These are phyloP conservation scores for Tolypocladium ovalisporum DNA, from an alignment of 2,329 filamentous ascomycete species.

Conservation along the genomic window DNA sequence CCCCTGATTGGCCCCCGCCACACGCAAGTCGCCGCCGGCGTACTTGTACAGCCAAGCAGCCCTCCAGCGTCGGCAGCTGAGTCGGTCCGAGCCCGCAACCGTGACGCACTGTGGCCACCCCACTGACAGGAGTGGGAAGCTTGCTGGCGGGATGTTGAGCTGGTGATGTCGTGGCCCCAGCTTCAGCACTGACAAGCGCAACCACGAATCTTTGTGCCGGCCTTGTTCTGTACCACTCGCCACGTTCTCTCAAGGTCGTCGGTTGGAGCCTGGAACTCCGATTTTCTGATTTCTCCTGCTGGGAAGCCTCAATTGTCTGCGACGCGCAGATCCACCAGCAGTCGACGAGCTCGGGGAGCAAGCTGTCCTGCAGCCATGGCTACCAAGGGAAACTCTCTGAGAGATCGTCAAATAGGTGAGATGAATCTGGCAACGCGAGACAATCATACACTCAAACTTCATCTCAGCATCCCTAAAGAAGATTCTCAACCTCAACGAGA, in stretches of 20 bases:
- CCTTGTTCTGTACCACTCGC: background rate
- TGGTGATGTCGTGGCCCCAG: constrained; percentile 11
- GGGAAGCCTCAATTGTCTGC: constrained; percentile 1
- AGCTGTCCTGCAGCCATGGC: constrained; percentile 25
- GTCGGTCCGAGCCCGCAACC: constrained; percentile 10
- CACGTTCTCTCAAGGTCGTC: background rate
- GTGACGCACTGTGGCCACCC: constrained; percentile 2
- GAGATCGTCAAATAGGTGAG: constrained; percentile 40
- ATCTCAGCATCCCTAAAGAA: constrained; percentile 76
- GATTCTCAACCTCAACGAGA: constrained; percentile 88
- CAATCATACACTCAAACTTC: background rate
- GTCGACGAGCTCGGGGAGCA: background rate
- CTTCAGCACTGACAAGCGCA: background rate
- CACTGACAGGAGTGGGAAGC: constrained; percentile 2
- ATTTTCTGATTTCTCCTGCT: background rate
- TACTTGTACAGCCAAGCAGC: background rate
- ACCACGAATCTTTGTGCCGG: background rate
- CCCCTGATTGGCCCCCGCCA: background rate
- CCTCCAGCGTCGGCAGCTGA: constrained; percentile 4
- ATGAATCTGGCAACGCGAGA: background rate
- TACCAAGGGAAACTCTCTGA: constrained; percentile 32
- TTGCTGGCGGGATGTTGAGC: constrained; percentile 1
- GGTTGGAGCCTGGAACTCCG: background rate
- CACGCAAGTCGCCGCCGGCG: background rate
- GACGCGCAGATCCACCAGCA: background rate